Evolutionary conservation across 305 asterid species (phyloP).

Genomic region (Fraxinus albicans): DNA sequence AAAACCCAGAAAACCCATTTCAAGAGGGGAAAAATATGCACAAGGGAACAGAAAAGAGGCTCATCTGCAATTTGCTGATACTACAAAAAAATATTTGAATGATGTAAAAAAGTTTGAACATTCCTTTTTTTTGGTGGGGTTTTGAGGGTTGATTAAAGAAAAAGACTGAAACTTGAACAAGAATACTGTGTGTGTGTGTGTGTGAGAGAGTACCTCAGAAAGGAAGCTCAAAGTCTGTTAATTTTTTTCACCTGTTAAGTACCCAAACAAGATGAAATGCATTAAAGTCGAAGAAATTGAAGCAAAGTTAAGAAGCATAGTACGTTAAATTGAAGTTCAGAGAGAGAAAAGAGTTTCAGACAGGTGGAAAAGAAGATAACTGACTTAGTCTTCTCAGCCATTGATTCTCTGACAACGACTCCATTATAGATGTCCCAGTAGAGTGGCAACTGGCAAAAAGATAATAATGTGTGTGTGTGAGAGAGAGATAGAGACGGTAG

Average conservation of each 20-base stretch:
- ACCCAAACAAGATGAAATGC: neutral
- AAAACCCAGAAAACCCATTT: neutral
- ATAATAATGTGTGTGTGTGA: neutral
- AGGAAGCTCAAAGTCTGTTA: neutral
- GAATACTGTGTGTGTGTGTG: neutral
- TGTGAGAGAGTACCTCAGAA: neutral
- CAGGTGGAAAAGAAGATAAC: conserved; percentile 35
- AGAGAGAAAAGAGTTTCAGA: conserved; percentile 21
- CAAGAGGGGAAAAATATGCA: neutral
- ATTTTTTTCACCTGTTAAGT: neutral
- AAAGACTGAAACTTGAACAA: neutral
- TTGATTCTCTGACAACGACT: conserved; percentile 48
- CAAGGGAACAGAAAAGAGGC: neutral
- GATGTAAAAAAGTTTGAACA: neutral
- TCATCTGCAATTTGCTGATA: neutral
- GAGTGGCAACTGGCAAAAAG: conserved; percentile 37
- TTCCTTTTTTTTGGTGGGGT: neutral
- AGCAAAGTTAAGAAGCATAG: neutral
- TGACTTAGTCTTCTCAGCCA: conserved; percentile 41
- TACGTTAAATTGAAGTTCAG: neutral
- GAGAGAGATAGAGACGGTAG: neutral
- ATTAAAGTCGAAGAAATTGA: neutral
- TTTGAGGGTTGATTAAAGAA: neutral
- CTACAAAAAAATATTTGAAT: neutral
- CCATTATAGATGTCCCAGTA: conserved; percentile 30